Base-by-base conservation (phyloP, 495 filamentous ascomycete species). In the Daldinia caldariorum region DNA sequence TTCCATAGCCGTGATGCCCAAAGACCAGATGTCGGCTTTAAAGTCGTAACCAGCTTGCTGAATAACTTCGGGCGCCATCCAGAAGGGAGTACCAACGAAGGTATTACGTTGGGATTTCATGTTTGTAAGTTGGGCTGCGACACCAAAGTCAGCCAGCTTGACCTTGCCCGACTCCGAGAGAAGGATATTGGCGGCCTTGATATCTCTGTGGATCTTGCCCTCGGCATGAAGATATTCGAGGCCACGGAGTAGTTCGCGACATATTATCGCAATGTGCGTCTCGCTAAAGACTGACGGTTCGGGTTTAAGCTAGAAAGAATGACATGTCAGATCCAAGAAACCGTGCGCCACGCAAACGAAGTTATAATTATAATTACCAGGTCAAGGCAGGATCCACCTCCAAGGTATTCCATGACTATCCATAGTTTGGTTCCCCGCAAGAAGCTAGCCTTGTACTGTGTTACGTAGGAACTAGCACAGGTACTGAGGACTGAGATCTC, bases 61-160 rank as follows among this genome's bases (percentile, higher is more conserved):
- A 71, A 99, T 99, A 16, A 99, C 95, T 77, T 99, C 95, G 7
- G 95, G 95, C 4, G 95, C 95, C 95, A 99, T 99, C 95, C 95
- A 99, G 81, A 97, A 99, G 0, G 95, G 95, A 4, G 95, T 99
- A 7, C 95, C 95, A n/a, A 99, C 95, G 74, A 99, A 98, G 0
- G 95, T 99, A 73, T 97, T 97, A 26, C 95, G 91, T 82, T 97
- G 93, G 7, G 95, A 97, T 81, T 97, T 98, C 78, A 97, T 97
- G 79, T 97, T 96, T 64, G 93, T 94, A 61, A 99, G 85, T 76
- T 99, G 95, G 13, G 94, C 95, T 8, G 95, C 95, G 34, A 99
- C 95, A 51, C 95, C 95, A 76, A 99, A 99, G 81, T 99, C 95
- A 18, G 96, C 95, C 63, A 99, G 83, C 84, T 98, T 98, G 67